Evolutionary conservation across 208 protist species (phyloP), one percentile per base, ranked within the genome.

Genomic region (Leishmania guyanensis): DNA sequence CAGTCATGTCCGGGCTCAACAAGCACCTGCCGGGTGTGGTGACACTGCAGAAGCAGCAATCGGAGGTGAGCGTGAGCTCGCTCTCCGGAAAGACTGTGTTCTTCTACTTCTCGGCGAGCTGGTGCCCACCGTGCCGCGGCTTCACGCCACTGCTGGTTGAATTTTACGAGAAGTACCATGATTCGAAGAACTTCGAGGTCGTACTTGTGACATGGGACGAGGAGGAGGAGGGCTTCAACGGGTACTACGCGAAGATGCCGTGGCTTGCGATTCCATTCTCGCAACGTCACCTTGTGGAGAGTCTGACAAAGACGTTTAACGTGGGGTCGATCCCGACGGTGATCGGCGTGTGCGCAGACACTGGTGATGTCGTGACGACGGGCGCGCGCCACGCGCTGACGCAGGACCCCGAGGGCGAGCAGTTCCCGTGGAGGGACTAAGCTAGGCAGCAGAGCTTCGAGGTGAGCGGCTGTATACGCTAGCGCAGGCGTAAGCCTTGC

Each of bases 21-120:
- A 70, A 83, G 79, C 54, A 54, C 51, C 73, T 83, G 71, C 51
- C 14, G 3, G 75, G 74, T 17, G n/a, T 58, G 29, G 0, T 16
- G 79, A 77, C 78, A 73, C 79, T 83, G 46, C 71, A 70, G 72
- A 65, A 73, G 58, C 53, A 70, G 50, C 36, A 74, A 20, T 39
- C 50, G 5, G 73, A 66, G 79, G 79, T 75, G 72, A 73, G 72
- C 0, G 33, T 74, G 72, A 78, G 33, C 72, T 83, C 79, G 29
- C 64, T 64, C 46, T 84, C 88, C 29, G 89, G 88, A 12, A 95
- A 97, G 85, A 84, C 80, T 3, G 92, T 95, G 1, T 93, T 95
- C 71, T 90, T 97, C 73, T 98, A 98, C 89, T 98, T 98, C 85
- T 94, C 90, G 51, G 96, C 96, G 50, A 95, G 94, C 82, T 98